Evolutionary conservation across 306 rosid genomes (phyloP).

Genomic region (Casuarina equisetifolia): DNA sequence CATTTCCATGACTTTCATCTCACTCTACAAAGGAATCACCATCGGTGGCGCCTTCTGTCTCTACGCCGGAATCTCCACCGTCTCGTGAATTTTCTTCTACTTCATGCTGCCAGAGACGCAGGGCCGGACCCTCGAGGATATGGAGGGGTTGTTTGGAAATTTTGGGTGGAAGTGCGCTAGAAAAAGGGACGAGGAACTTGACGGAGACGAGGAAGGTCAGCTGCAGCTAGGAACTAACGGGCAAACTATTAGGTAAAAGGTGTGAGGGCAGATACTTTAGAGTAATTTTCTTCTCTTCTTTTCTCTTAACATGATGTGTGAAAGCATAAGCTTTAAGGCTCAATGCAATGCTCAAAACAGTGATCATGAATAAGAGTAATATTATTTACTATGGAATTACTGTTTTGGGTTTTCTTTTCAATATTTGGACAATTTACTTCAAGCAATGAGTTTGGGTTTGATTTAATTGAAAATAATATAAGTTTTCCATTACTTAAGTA

Average conservation of each 20-base stretch:
- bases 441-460: too few species aligned
- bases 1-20: conserved; percentile 70
- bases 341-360: too few species aligned
- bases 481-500: too few species aligned
- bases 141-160: conserved; percentile 72
- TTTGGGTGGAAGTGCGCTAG: conserved; percentile 32
- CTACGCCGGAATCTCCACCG: conserved; percentile 36
- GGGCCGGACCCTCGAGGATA: conserved; percentile 70
- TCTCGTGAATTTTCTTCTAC: conserved; percentile 58
- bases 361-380: too few species aligned
- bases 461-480: too few species aligned
- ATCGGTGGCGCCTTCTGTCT: conserved; percentile 82
- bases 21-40: conserved; percentile 44
- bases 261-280: neutral
- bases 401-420: too few species aligned
- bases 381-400: too few species aligned
- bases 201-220: conserved; percentile 11
- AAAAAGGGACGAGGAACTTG: conserved; percentile 1
- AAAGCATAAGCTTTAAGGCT: too few species aligned
- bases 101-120: conserved; percentile 68
- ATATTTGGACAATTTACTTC: too few species aligned
- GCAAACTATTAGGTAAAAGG: neutral
- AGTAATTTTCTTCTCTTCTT: too few species aligned
- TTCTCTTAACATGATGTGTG: too few species aligned
- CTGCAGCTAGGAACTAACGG: conserved; percentile 20